phyloP scores from a whole-genome alignment of 2,329 filamentous ascomycete species.

The Zasmidium cellare region DNA sequence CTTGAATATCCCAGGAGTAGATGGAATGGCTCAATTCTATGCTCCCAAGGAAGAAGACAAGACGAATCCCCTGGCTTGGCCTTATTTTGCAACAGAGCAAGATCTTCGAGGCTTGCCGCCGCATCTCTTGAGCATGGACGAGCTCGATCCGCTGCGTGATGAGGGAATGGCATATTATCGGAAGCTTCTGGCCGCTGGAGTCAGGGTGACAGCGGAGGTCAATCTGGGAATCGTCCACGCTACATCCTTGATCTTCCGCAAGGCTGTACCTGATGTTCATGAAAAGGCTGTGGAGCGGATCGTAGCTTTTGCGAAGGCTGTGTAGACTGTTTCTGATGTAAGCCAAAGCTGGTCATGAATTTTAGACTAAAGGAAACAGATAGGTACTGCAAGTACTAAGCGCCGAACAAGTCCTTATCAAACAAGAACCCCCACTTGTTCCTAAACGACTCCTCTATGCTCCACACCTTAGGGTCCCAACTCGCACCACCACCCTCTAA shows the following conservation, averaged over 20 bases:
- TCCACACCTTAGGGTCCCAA: slow-evolving; percentile 40
- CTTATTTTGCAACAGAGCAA: slow-evolving; percentile 28
- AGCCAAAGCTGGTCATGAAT: no score
- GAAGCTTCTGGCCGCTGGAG: slow-evolving; percentile 29
- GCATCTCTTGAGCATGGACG: slow-evolving; percentile 28
- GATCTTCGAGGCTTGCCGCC: slow-evolving; percentile 32
- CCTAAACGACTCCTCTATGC: slow-evolving; percentile 35
- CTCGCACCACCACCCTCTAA: slow-evolving; percentile 28
- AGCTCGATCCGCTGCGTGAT: slow-evolving; percentile 33
- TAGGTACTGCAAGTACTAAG: background rate
- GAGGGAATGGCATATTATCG: slow-evolving; percentile 30
- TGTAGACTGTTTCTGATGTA: slow-evolving; percentile 7
- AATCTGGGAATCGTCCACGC: slow-evolving; percentile 31
- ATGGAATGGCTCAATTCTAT: slow-evolving; percentile 18
- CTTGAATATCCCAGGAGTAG: slow-evolving; percentile 14
- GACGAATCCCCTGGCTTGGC: slow-evolving; percentile 33
- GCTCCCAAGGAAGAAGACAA: slow-evolving; percentile 6
- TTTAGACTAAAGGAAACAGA: no score
- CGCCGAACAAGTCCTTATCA: slow-evolving; percentile 12
- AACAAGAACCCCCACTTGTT: slow-evolving; percentile 41
- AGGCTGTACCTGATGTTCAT: slow-evolving; percentile 28
- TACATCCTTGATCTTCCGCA: slow-evolving; percentile 24
- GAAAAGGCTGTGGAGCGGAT: slow-evolving; percentile 21
- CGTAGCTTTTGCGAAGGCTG: slow-evolving; percentile 21
- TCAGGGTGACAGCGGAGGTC: slow-evolving; percentile 25